Evolutionary conservation across 768 basidiomycete species (phyloP), one percentile per base, ranked within the genome.

Genomic region (Mycena amicta): DNA sequence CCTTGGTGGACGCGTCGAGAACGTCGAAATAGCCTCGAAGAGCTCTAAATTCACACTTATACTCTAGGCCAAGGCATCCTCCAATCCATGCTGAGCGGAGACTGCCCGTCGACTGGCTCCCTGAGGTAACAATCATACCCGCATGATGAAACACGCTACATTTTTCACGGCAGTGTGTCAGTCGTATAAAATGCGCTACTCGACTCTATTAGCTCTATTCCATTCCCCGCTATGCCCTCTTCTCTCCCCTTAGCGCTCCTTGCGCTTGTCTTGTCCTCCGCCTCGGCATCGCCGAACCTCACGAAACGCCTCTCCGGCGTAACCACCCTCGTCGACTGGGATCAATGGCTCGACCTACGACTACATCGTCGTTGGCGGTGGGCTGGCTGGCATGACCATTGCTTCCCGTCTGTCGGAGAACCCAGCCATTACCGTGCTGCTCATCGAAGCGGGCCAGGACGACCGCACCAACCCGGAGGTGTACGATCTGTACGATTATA

Each of bases 401-500:
- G 73, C 75, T 2, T 52, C 61, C 8, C 62, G 75, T 5, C 69
- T 77, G 1, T 51, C 72, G 5, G 73, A 75, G 51, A 62, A 76
- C 62, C 50, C 68, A 5, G 29, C 31, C 22, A 61, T 67, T 11
- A 57, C 67, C 23, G 68, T 77, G 8, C 69, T 75, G 15, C 63
- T 74, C 56, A 69, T 76, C 52, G 75, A 77, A 56, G 75, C 75
- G 1, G 75, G 75, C 23, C 55, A 58, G 3, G 74, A 75, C 59
- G 68, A 74, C 60, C 64, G 73, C 5, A 65, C 64, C 8, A 66
- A 74, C 50, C 41, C 67, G 0, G 37, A 67, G 6, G 66, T 75
- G 3, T 71, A 70, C 55, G 71, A 74, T 57, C 61, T 73, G 22
- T 70, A 74, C 50, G 49, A 63, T 28, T 75, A 68, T 60, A 53